Evolutionary conservation across 2,329 filamentous ascomycete species (phyloP), one percentile per base, ranked within the genome.

Genomic region (Pseudodiploospora longispora): DNA sequence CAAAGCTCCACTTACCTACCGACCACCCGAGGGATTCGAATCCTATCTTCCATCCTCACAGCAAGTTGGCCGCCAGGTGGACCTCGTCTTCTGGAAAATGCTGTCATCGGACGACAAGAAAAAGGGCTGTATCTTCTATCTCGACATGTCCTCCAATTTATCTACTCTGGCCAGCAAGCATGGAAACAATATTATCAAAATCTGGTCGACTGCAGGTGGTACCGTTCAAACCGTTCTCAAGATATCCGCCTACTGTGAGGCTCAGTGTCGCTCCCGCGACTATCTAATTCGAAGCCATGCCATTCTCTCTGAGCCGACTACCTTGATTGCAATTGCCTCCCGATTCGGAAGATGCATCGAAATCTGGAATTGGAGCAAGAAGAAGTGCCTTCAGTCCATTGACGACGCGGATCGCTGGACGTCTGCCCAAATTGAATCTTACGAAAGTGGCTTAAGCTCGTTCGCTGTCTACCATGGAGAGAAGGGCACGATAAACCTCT

Each of bases 141-240:
- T 67, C 29, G 65, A 68, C 48, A 53, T 64, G 5, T 66, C 64
- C 1, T 54, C 57, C 1, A 56, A 54, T 1, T 59, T 59, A 0
- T 54, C 58, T 4, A 59, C 59, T 7, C 50, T 68, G 3, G 64
- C 64, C 6, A 66, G 58, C 52, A 62, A 62, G 43, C 59, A 62
- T 33, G 60, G 60, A 29, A 61, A 96, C 61, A 83, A 85, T 47
- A 87, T 87, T 1, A 85, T 95, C 47, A 95, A 95, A 66, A 87
- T 96, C 43, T 96, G 89, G 84, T 87, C 87, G 6, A 72, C 83
- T 10, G 82, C 87, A 49, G 83, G 88, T 57, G 88, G 90, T 27
- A 85, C 90, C 53, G 80, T 87, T 0, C 77, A 88, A 47, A 58
- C 50, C 42, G 49, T 51, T 33, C 56, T 69, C 55, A 69, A 68